Evolutionary conservation across 2,329 filamentous ascomycete genomes (phyloP), one percentile per base, ranked within the genome.

Genomic region (Penicillium brasilianum): DNA sequence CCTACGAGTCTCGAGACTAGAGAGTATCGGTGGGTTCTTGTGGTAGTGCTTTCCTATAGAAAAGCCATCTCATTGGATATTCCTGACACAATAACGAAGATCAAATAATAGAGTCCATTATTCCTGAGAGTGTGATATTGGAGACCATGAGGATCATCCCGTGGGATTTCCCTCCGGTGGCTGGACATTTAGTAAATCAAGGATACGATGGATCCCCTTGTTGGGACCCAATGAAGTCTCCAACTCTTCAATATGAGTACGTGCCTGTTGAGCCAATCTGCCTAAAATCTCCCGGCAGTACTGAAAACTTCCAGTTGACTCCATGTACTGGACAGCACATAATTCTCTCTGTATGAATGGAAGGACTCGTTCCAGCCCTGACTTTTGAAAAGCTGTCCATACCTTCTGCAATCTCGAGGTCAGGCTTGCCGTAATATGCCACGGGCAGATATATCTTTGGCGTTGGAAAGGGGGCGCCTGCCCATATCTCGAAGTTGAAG

Each of bases 261-360:
- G 44, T 30, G 44, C 16, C 16, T 30, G 44, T 25, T 48, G 14
- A 3, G 44, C 16, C 7, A 48, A 16, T 8, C 25, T 14, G 3
- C 22, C 25, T 14, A 48, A 48, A 10, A 3, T 30, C 20, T 48
- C 25, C 16, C 44, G 25, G 16, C 25, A 51, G 54, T 59, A 57
- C 1, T 57, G 34, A n/a, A 60, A 59, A 5, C 44, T 58, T 2
- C 48, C 48, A 6, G 59, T 61, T 22, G 48, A 49, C 10, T 55
- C 39, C 43, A 61, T 58, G 28, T 52, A 46, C 8, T 49, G 13
- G 6, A 61, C 34, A 3, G 44, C 59, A 11, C 37, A n/a, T n/a
- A n/a, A n/a, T n/a, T n/a, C n/a, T n/a, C n/a, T n/a, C n/a, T n/a
- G n/a, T n/a, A n/a, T n/a, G n/a, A n/a, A n/a, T n/a, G n/a, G n/a